Evolutionary conservation across 306 rosid species (phyloP).

Genomic region (Glycine tomentella): DNA sequence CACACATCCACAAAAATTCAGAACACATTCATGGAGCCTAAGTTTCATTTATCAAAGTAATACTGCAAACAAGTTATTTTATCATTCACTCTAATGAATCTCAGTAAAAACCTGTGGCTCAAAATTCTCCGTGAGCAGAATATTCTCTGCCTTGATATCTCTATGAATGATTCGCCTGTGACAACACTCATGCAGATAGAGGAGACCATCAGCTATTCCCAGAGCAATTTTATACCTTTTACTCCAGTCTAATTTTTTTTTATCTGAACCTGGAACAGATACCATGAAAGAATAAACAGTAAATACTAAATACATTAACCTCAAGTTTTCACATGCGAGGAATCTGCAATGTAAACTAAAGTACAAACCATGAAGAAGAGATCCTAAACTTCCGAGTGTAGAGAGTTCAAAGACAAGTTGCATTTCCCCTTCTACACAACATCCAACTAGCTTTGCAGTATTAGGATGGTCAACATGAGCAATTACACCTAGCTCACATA

Average conservation of each 20-base stretch:
- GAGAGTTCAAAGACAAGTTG: constrained; percentile 77
- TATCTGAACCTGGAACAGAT: constrained; percentile 58
- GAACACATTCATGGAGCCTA: background rate
- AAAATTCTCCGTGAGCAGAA: constrained; percentile 80
- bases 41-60: background rate
- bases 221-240: constrained; percentile 77
- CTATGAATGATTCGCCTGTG: constrained; percentile 90
- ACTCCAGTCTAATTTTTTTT: constrained; percentile 72
- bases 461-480: constrained; percentile 93
- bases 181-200: constrained; percentile 85
- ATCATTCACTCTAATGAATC: constrained; percentile 18
- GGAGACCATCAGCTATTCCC: constrained; percentile 81
- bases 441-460: constrained; percentile 84
- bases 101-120: constrained; percentile 81
- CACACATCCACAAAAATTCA: background rate
- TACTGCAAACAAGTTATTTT: background rate
- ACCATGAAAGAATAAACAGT: background rate
- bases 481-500: constrained; percentile 88
- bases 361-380: constrained; percentile 78
- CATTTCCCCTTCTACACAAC: constrained; percentile 85
- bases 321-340: background rate
- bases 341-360: background rate
- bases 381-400: constrained; percentile 78
- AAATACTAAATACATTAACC: constrained; percentile 20
- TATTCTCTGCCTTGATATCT: constrained; percentile 88